A percentile compares a stretch with the other conserved stretches of the same genome.
Evolutionary conservation across 208 protist genomes (phyloP).

Genomic region (Eutreptiella sp.): DNA sequence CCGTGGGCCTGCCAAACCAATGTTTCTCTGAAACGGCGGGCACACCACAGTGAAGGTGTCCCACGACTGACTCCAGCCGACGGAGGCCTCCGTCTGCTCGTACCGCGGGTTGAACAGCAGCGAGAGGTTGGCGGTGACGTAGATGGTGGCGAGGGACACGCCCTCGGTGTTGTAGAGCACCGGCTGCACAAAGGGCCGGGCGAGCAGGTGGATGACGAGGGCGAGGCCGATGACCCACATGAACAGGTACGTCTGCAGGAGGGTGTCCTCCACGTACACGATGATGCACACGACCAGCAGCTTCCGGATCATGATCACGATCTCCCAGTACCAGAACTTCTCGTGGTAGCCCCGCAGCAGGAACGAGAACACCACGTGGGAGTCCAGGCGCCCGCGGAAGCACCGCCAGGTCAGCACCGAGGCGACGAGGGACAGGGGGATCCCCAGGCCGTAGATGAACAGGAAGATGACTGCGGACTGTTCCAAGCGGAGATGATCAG

Average conservation of each 20-base stretch:
- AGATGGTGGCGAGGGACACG: constrained; percentile 17
- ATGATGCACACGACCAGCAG: constrained; percentile 19
- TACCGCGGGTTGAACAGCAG: constrained; percentile 25
- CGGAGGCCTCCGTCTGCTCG: background rate
- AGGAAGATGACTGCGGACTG: background rate
- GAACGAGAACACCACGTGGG: constrained; percentile 1
- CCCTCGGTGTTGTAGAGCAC: constrained; percentile 10
- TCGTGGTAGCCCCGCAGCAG: constrained; percentile 12
- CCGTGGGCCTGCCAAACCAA: no score
- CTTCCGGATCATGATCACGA: constrained; percentile 23
- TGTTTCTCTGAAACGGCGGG: no score
- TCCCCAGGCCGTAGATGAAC: constrained; percentile 15
- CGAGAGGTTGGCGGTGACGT: constrained; percentile 20
- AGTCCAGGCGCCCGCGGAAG: no score
- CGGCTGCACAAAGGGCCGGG: constrained; percentile 14
- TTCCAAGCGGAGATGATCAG: background rate
- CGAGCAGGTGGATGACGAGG: constrained; percentile 17
- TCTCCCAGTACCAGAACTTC: constrained; percentile 24
- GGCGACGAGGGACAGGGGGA: background rate
- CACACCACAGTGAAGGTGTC: no score
- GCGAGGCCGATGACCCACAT: constrained; percentile 26
- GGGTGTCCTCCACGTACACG: constrained; percentile 10
- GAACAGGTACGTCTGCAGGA: constrained; percentile 12
- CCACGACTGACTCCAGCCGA: background rate
- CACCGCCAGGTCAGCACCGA: no score